Evolutionary conservation across 768 basidiomycete species (phyloP), one percentile per base, ranked within the genome.

Genomic region (Pulveroboletus sp.): DNA sequence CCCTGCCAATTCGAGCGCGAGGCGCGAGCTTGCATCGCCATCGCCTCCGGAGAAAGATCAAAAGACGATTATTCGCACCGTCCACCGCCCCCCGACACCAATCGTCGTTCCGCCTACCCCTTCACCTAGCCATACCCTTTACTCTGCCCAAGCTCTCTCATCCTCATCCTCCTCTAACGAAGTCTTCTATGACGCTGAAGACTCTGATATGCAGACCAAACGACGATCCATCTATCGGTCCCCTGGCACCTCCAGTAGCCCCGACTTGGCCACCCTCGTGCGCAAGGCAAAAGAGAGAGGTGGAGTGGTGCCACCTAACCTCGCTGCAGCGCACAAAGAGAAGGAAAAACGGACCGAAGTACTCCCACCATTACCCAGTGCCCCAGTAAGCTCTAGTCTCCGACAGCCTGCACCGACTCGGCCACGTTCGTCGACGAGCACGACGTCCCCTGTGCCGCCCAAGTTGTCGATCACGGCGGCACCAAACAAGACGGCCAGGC

Each of bases 201-300:
- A 86, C 63, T 59, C 68, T 9, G 85, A 86, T 58, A 76, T 80
- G 60, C 82, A 85, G 60, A 81, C 79, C 8, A 88, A 88, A 66
- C 79, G 90, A 39, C 80, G 90, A 43, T 89, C 87, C 55, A 81
- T 96, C 73, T 93, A 93, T 66, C 78, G 93, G 50, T 86, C 89
- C 17, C 78, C 88, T 10, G 93, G 92, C 38, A 94, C 91, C 8
- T 87, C 92, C 31, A 90, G 88, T 59, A 92, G 87, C 63, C 94
- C 93, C 26, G 93, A 97, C 69, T 76, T 96, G 18, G 90, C 90
- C 5, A 93, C 90, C 9, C 76, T 96, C 46, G 67, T 93, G 46
- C 78, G 85, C 54, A 93, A 93, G 69, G 86, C 89, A 14, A 90
- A 84, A 69, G 86, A 86, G 60, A 73, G 78, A 43, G 81, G 81